Conservation (phyloP, 441 rosid genomes). For the Raphanus hybrid region DNA sequence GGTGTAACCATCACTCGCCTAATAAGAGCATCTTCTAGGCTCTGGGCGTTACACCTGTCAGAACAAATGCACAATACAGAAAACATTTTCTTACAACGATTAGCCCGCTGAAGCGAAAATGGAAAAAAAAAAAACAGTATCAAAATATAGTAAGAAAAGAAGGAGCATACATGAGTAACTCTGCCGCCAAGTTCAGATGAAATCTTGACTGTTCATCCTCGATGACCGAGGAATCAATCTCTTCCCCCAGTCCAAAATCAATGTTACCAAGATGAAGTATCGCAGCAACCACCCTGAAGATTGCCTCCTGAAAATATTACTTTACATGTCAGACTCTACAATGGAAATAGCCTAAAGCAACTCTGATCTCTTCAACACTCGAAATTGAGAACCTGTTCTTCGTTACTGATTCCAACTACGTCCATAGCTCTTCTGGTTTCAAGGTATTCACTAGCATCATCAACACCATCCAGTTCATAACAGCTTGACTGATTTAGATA, state of each 20-base stretch:
- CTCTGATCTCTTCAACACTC: neutral
- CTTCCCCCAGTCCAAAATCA: conserved; percentile 78
- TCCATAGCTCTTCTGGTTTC: conserved; percentile 96
- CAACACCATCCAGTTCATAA: conserved; percentile 78
- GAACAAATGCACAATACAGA: conserved; percentile 29
- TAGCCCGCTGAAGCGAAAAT: neutral
- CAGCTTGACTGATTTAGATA: conserved; percentile 93
- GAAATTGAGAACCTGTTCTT: conserved; percentile 71
- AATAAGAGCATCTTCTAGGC: conserved; percentile 74
- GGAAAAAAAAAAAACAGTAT: neutral
- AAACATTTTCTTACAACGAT: neutral
- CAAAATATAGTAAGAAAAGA: conserved; percentile 29
- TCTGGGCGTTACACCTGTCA: conserved; percentile 66
- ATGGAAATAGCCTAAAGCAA: conserved; percentile 18
- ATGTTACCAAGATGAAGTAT: conserved; percentile 91
- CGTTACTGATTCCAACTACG: conserved; percentile 83
- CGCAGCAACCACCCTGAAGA: conserved; percentile 93
- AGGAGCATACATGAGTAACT: conserved; percentile 76
- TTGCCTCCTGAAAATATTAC: conserved; percentile 69
- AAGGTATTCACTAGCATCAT: conserved; percentile 90
- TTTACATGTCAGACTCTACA: conserved; percentile 40
- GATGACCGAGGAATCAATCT: conserved; percentile 82
- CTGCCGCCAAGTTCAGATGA: conserved; percentile 84
- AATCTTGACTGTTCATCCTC: conserved; percentile 79
- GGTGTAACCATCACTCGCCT: conserved; percentile 87